Evolutionary conservation across 1,284 basidiomycete species (phyloP), one percentile per base, ranked within the genome.

Genomic region (Ceratobasidium sp.): DNA sequence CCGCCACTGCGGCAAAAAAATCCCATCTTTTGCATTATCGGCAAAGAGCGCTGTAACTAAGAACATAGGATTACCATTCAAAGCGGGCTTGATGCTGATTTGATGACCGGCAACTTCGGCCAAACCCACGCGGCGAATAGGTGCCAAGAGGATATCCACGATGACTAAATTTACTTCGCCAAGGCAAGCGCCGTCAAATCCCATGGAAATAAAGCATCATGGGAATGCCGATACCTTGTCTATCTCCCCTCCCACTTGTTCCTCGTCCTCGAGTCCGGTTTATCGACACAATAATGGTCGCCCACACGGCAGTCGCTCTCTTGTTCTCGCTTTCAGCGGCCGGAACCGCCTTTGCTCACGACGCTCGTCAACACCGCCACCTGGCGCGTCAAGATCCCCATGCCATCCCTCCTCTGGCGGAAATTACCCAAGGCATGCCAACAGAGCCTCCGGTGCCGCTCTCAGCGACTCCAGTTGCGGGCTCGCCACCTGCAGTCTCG

Each of bases 1-100:
- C 47, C 40, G 65, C 72, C 1, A 67, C 87, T 40, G 82, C 95
- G 71, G 88, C 92, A 52, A 98, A 89, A 76, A 88, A 87, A 76
- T 1, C 89, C 86, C 49, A 89, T 85, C 73, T 89, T 88, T 85
- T 81, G 12, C 12, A 15, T 53, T 13, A 15, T 13, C 42, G 25
- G 25, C 17, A 22, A 15, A n/a, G n/a, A n/a, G n/a, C 15, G n/a
- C n/a, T n/a, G n/a, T n/a, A n/a, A n/a, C n/a, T n/a, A n/a, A n/a
- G n/a, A n/a, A n/a, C n/a, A n/a, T n/a, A n/a, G n/a, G n/a, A n/a
- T n/a, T n/a, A n/a, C n/a, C n/a, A n/a, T n/a, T n/a, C n/a, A n/a
- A n/a, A n/a, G n/a, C n/a, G n/a, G 38, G 38, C 38, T 40, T 7
- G 38, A 40, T 7, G 38, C 38, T 40, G 38, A 40, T 8, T 8